Percentiles rank a stretch among this genome's conserved stretches.
Conservation (phyloP, 768 basidiomycete genomes). For the Russula sp. region DNA sequence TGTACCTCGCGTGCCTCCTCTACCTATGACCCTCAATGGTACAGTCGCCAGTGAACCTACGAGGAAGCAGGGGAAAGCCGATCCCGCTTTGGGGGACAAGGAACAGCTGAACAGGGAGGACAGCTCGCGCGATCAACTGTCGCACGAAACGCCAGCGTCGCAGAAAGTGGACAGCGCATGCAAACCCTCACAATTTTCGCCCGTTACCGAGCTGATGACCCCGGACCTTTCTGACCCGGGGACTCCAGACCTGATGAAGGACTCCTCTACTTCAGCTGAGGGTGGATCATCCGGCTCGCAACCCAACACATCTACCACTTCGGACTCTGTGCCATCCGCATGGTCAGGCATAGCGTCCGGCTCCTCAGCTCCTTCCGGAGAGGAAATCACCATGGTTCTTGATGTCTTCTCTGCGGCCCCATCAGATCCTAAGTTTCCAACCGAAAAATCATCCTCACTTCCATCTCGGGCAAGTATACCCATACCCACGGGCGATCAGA, state of each 20-base stretch:
- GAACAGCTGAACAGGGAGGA: not conserved
- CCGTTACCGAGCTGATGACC: conserved; percentile 1
- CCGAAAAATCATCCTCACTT: not conserved
- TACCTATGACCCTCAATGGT: not conserved
- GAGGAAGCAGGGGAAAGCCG: not conserved
- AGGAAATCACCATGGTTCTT: conserved; percentile 7
- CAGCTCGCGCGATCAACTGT: not conserved
- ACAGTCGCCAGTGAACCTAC: too few relatives aligned
- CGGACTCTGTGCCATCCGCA: not conserved
- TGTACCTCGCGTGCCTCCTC: conserved; percentile 5
- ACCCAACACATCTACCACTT: not conserved
- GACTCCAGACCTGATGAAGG: conserved; percentile 14
- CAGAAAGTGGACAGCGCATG: not conserved
- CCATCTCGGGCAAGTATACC: not conserved
- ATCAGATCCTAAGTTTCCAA: not conserved
- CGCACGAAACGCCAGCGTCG: not conserved
- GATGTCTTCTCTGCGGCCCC: not conserved
- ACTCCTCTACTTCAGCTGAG: conserved; percentile 3
- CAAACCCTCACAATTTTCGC: not conserved
- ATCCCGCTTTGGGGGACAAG: not conserved
- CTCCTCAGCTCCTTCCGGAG: conserved; percentile 1
- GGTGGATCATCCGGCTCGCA: not conserved
- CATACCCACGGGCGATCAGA: not conserved
- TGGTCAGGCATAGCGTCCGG: not conserved
- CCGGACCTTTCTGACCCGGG: not conserved